Base-by-base conservation (phyloP, 768 basidiomycete species). In the Exidia glandulosa region DNA sequence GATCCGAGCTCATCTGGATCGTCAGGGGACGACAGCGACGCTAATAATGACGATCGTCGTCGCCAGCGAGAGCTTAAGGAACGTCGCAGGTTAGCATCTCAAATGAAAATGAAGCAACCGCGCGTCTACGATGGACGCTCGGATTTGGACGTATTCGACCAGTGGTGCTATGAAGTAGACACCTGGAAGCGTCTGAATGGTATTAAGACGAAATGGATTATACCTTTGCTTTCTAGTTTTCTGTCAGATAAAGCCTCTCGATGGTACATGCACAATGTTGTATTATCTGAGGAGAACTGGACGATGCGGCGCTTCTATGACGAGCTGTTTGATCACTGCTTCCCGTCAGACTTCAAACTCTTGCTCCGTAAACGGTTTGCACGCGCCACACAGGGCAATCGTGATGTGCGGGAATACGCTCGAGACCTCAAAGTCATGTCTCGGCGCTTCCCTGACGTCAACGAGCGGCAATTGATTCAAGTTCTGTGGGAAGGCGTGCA, bases 241-340 rank as follows among this genome's bases (percentile, higher is more conserved):
- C 60, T 79, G 4, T 68, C 59, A 0, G 72, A 67, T 0, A 65
- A 65, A 0, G 75, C 74, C 0, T 69, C 70, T 56, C 63, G 72
- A 10, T 75, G 73, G 47, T 76, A 74, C 41, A 64, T 66, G 1
- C 61, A 66, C 23, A 63, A 68, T 12, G 71, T 76, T 0, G 63
- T 73, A 0, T 55, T 60, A 1, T 66, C 68, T 3, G 59, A 66
- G 0, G 59, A 67, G 2, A 36, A 64, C 0, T 77, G 74, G 73
- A 61, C 31, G 0, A 33, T 76, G 0, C 31, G 62, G 4, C 30
- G 66, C 1, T 76, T 76, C 60, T 75, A 73, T 55, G 27, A 58
- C 3, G 69, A 66, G 31, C 16, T 76, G 25, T 75, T 73, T 57
- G 65, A 75, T 25, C 72, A 72, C 23, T 74, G 75, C 32, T 77